Evolutionary conservation across 2,329 filamentous ascomycete species (phyloP).

Genomic region (Fusarium vanettenii): DNA sequence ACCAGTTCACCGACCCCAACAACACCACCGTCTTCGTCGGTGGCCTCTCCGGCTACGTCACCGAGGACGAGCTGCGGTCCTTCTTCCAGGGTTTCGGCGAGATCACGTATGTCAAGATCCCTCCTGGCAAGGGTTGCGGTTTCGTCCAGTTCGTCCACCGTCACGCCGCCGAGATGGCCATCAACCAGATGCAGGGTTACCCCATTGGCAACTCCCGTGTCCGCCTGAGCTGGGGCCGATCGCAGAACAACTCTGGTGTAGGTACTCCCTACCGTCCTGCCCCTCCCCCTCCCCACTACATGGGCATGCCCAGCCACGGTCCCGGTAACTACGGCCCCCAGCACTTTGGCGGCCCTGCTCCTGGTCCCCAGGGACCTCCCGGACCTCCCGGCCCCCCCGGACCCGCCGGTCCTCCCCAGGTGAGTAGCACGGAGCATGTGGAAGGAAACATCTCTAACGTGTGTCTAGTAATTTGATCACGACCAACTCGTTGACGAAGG

Average conservation of each 20-base stretch:
- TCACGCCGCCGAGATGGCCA: constrained; percentile 99
- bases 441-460: constrained; percentile 30
- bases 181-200: constrained; percentile 99
- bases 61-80: constrained; percentile 98
- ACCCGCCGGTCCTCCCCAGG: constrained; percentile 54
- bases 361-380: constrained; percentile 56
- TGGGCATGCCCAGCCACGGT: constrained; percentile 59
- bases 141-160: constrained; percentile 99
- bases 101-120: constrained; percentile 99
- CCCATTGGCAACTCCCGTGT: constrained; percentile 99
- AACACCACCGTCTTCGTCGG: constrained; percentile 99
- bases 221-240: constrained; percentile 95
- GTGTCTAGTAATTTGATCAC: constrained; percentile 44
- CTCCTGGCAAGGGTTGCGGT: constrained; percentile 97
- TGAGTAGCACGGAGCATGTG: constrained; percentile 36
- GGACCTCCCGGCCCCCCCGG: constrained; percentile 53
- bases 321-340: constrained; percentile 59
- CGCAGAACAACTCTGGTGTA: constrained; percentile 98
- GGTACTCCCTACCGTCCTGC: constrained; percentile 97
- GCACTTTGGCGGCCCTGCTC: constrained; percentile 59
- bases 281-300: constrained; percentile 72
- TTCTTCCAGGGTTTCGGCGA: constrained; percentile 99
- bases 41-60: constrained; percentile 96
- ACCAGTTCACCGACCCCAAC: constrained; percentile 99
- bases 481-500: constrained; percentile 45